Evolutionary conservation across 2,329 filamentous ascomycete genomes (phyloP).

Genomic region (Fusarium pseudonygamai): DNA sequence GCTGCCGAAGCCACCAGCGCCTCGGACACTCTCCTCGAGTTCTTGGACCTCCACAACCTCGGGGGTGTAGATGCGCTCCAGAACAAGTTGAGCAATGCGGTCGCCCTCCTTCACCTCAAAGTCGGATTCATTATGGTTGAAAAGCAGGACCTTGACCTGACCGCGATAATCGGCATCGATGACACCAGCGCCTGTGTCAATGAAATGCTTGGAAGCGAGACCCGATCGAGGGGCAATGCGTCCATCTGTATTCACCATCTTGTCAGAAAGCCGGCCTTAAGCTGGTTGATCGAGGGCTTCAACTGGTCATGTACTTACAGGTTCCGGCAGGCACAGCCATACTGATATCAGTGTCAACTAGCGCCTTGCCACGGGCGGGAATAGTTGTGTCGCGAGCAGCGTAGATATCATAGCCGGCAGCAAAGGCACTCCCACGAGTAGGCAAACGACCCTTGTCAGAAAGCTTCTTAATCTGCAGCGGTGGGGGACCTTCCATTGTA

Average conservation of each 20-base stretch:
- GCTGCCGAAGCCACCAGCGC: slow-evolving; percentile 91
- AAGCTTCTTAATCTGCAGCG: slow-evolving; percentile 88
- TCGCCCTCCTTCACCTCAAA: slow-evolving; percentile 87
- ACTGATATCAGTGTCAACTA: slow-evolving; percentile 90
- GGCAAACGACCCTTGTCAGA: slow-evolving; percentile 81
- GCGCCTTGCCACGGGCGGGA: slow-evolving; percentile 81
- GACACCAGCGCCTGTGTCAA: slow-evolving; percentile 94
- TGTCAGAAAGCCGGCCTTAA: background rate
- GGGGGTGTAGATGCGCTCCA: slow-evolving; percentile 94
- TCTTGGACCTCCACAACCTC: slow-evolving; percentile 89
- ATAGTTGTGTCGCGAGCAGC: slow-evolving; percentile 78
- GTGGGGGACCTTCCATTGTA: slow-evolving; percentile 58
- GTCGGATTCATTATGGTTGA: slow-evolving; percentile 87
- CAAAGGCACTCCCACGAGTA: slow-evolving; percentile 87
- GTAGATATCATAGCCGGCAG: slow-evolving; percentile 95
- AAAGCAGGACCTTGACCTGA: slow-evolving; percentile 91
- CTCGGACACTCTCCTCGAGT: slow-evolving; percentile 89
- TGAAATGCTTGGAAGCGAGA: slow-evolving; percentile 91
- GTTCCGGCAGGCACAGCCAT: slow-evolving; percentile 92
- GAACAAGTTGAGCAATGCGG: slow-evolving; percentile 89
- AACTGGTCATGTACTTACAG: slow-evolving; percentile 66
- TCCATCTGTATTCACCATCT: slow-evolving; percentile 68
- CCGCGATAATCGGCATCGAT: slow-evolving; percentile 98
- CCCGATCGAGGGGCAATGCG: slow-evolving; percentile 91
- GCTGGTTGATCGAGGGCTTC: background rate